phyloP scores from a whole-genome alignment of 2,329 filamentous ascomycete genomes.

The Cercospora sesami region DNA sequence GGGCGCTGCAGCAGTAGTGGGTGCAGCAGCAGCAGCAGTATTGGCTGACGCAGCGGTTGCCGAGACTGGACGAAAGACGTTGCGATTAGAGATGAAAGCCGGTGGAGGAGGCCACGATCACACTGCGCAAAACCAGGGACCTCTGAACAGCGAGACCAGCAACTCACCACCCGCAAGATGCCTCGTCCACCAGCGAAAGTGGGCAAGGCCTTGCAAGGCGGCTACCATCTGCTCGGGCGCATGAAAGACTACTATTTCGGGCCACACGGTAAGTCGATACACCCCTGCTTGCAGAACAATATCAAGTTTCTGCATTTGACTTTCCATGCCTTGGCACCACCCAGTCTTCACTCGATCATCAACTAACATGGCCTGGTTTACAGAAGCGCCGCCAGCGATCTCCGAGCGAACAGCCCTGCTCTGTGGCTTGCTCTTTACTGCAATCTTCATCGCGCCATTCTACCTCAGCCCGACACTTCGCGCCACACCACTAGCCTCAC shows the following conservation, averaged over 20 bases:
- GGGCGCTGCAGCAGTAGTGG: not conserved
- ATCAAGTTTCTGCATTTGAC: constrained; percentile 7
- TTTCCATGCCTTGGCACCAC: constrained; percentile 7
- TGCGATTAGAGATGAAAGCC: not conserved
- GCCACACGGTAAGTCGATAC: constrained; percentile 17
- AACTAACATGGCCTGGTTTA: constrained; percentile 13
- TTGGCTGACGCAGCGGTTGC: not conserved
- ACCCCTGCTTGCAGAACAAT: constrained; percentile 9
- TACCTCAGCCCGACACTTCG: constrained; percentile 79
- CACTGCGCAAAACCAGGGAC: not conserved
- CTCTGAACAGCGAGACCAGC: not conserved
- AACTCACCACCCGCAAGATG: not conserved
- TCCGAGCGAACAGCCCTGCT: constrained; percentile 34
- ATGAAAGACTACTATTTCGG: constrained; percentile 21
- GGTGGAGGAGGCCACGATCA: not conserved
- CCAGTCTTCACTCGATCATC: not conserved
- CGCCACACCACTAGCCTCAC: constrained; percentile 73
- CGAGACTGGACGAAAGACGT: not conserved
- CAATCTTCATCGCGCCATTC: constrained; percentile 86
- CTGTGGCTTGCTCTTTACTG: constrained; percentile 67
- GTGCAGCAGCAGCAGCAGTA: not conserved
- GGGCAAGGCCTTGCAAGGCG: constrained; percentile 16
- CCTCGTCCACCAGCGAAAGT: constrained; percentile 19
- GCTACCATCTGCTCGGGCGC: constrained; percentile 18
- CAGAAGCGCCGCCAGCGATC: constrained; percentile 27